Evolutionary conservation across 352 stramenopile genomes (phyloP), one percentile per base, ranked within the genome.

Genomic region (Globisporangium okanoganense): DNA sequence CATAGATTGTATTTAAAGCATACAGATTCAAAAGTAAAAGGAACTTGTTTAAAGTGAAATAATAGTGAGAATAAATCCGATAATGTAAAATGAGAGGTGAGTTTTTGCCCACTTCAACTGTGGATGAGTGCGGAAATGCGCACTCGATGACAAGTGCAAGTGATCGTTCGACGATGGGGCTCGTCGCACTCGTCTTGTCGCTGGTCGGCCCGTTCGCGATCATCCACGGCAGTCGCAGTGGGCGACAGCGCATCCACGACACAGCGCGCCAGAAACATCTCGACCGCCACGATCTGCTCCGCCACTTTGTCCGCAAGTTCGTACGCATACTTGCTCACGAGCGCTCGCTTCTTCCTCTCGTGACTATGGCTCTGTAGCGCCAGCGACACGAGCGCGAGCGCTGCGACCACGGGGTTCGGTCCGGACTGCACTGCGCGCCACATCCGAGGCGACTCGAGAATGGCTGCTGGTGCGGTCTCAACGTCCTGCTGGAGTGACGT

Each of bases 41-140:
- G n/a, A 47, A 33, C 13, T 8, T 47, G 12, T 3, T 57, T 47
- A 57, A 24, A 57, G 35, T 3, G 6, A 47, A 25, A 47, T 20
- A 1, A 33, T 5, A 16, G 13, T 20, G 4, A 3, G n/a, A 53
- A 36, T 35, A n/a, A 38, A 1, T 4, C 2, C 0, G 18, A 29
- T 9, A 24, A 53, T 10, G 16, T 33, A 6, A 25, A 13, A 25
- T 9, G 3, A 29, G 20, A 7, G 24, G 41, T 43, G 0, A 14
- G 7, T 43, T 31, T 9, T 16, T 31, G n/a, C n/a, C 51, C 18
- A 14, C 35, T 55, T 31, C 29, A 43, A 20, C 2, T 8, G n/a
- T 54, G 55, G 31, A 56, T 61, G 27, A 61, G 49, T 10, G 58
- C 58, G 20, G 60, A 66, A 24, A 66, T 66, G 60, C 60, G 60